Percentiles rank a stretch among this genome's conserved stretches.
Conservation (phyloP, 1,284 basidiomycete genomes). For the Cystobasidium sp. region DNA sequence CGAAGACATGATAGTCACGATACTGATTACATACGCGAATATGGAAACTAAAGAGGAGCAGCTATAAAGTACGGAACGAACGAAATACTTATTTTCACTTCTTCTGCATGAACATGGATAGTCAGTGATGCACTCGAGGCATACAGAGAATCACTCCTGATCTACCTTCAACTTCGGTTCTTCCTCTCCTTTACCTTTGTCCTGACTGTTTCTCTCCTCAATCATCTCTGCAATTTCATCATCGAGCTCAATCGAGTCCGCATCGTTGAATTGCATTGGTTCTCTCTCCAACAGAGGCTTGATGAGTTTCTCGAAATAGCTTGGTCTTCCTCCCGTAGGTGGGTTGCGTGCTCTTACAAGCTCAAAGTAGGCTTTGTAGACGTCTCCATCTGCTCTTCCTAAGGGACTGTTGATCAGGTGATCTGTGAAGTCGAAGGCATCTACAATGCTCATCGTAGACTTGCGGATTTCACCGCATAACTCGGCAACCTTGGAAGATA, state of each 20-base stretch:
- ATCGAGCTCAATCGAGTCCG: conserved; percentile 60
- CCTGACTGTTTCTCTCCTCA: conserved; percentile 46
- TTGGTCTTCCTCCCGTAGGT: conserved; percentile 45
- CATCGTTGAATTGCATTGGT: conserved; percentile 57
- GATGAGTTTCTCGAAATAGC: conserved; percentile 63
- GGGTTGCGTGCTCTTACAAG: conserved; percentile 57
- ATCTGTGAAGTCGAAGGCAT: conserved; percentile 63
- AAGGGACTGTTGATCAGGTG: conserved; percentile 66
- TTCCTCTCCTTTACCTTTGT: conserved; percentile 25
- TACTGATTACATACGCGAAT: too few species aligned
- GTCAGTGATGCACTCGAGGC: background rate
- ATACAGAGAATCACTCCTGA: background rate
- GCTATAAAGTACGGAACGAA: too few species aligned
- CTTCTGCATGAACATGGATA: background rate
- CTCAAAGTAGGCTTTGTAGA: conserved; percentile 62
- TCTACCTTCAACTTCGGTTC: conserved; percentile 22
- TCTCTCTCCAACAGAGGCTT: conserved; percentile 62
- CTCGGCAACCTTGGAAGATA: conserved; percentile 54
- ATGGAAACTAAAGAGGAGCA: too few species aligned
- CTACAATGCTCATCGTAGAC: conserved; percentile 62
- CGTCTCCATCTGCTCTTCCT: conserved; percentile 60
- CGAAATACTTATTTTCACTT: too few species aligned
- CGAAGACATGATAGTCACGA: too few species aligned
- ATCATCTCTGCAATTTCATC: conserved; percentile 58
- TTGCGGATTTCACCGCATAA: conserved; percentile 61